These are phyloP conservation scores for Dactylellina cionopaga DNA, from an alignment of 2,329 filamentous ascomycete species.

Conservation along the genomic window DNA sequence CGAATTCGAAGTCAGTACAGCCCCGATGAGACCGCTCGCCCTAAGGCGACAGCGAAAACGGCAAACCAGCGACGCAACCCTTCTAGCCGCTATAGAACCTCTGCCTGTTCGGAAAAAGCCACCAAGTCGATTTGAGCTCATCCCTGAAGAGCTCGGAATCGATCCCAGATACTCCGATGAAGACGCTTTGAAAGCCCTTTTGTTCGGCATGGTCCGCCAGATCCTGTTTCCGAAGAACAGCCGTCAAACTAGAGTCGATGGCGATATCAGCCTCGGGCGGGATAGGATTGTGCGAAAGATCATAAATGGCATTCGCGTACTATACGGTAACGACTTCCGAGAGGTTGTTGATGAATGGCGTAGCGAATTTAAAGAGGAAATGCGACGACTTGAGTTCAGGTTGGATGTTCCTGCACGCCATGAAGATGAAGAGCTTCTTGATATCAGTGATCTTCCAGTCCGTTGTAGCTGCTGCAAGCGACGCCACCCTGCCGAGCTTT, in stretches of 20 bases:
- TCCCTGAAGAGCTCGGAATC: background rate
- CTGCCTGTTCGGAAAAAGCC: no score
- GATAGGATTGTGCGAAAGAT: background rate
- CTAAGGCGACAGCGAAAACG: no score
- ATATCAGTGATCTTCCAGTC: background rate
- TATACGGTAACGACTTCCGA: conserved; percentile 14
- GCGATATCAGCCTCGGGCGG: conserved; percentile 2
- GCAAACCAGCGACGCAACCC: no score
- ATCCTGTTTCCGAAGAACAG: conserved; percentile 13
- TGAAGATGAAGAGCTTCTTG: background rate
- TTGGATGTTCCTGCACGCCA: background rate
- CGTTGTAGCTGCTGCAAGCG: conserved; percentile 40
- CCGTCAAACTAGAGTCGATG: background rate
- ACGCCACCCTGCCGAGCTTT: conserved; percentile 5
- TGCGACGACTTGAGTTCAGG: background rate
- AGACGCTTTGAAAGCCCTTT: conserved; percentile 10
- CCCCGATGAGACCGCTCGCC: background rate
- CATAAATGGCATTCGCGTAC: conserved; percentile 4
- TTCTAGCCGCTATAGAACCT: no score
- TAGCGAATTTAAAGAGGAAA: conserved; percentile 31
- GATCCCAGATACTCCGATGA: background rate
- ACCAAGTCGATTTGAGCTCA: no score
- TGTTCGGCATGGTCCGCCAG: conserved; percentile 12
- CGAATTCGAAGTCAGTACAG: background rate
- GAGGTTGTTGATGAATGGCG: conserved; percentile 28